Base-by-base conservation (phyloP, 495 filamentous ascomycete species). In the Rhypophila decipiens region DNA sequence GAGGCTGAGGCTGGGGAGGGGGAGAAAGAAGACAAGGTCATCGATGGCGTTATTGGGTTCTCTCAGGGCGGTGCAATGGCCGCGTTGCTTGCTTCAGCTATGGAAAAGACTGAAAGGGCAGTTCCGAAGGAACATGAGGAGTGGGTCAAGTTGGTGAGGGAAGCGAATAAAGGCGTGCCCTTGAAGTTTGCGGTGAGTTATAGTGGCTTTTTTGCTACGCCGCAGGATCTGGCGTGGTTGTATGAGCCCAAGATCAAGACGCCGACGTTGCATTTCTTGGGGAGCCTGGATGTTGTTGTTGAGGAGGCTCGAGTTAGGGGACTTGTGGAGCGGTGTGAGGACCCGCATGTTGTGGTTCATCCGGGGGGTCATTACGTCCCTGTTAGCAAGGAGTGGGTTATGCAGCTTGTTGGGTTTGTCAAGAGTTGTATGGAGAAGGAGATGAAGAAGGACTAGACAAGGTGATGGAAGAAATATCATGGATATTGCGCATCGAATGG, bases 361-460 rank as follows among this genome's bases (percentile, higher is more conserved):
- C 91, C 93, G 2, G 93, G 93, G 12, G 91, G 93, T 0, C 93
- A 98, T 65, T 95, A 91, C 60, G 72, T 98, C 58, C 93, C 93
- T 0, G 80, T 85, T 43, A 77, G 79, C 55, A 84, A 85, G 68
- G 81, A 86, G 50, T 95, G 84, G 77, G 79, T 85, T 33, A 80
- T 81, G 70, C 81, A 78, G 39, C 64, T 91, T 42, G 80, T 83
- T 33, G 77, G 73, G 22, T 98, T 95, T 67, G 76, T 96, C 22
- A 75, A 69, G 65, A 79, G 83, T 52, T 72, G 72, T 48, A 57
- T 59, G 35, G 66, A 75, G 58, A 65, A 24, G 13, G 1, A 36
- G 18, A 15, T 10, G 23, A 29, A 42, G 24, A 33, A 17, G 13
- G 12, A 19, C 4, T n/a, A 18, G 17, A 9, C 15, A 4, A 19